Conservation (phyloP, 75 land plant genomes). For the Pinus taeda region DNA sequence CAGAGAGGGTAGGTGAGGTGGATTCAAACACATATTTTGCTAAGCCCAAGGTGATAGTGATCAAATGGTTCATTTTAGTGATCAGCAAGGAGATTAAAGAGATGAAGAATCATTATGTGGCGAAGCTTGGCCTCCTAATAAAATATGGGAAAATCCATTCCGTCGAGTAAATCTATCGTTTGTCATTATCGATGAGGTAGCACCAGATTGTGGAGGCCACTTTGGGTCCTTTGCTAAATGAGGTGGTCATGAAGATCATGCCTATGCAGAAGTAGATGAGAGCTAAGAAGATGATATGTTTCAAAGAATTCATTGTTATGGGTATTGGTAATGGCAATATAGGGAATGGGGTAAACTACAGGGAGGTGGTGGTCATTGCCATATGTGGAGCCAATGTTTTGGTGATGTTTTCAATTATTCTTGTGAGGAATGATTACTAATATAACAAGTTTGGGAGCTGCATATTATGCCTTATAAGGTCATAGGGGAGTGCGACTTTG, state of each 20-base stretch:
- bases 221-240: slow-evolving; percentile 62
- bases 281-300: slow-evolving; percentile 82
- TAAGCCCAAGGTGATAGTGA: slow-evolving; percentile 20
- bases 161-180: slow-evolving; percentile 58
- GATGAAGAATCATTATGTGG: slow-evolving; percentile 66
- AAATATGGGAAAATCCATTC: slow-evolving; percentile 49
- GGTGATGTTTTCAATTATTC: slow-evolving; percentile 73
- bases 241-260: slow-evolving; percentile 97
- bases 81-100: slow-evolving; percentile 26
- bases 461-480: slow-evolving; percentile 84
- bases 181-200: slow-evolving; percentile 60
- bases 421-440: slow-evolving; percentile 77
- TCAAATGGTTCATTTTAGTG: slow-evolving; percentile 24
- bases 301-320: slow-evolving; percentile 91
- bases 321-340: slow-evolving; percentile 85
- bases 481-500: slow-evolving; percentile 77
- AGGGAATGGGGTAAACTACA: slow-evolving; percentile 75
- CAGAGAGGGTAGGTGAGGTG: slow-evolving; percentile 45
- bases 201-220: slow-evolving; percentile 77
- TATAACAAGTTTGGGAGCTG: slow-evolving; percentile 80
- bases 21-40: slow-evolving; percentile 36
- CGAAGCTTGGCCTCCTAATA: slow-evolving; percentile 60
- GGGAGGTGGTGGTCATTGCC: slow-evolving; percentile 77
- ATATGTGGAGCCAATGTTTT: slow-evolving; percentile 72
- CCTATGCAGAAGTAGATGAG: slow-evolving; percentile 96